Base-by-base conservation (phyloP, 441 rosid species). In the Populus tomentosa region DNA sequence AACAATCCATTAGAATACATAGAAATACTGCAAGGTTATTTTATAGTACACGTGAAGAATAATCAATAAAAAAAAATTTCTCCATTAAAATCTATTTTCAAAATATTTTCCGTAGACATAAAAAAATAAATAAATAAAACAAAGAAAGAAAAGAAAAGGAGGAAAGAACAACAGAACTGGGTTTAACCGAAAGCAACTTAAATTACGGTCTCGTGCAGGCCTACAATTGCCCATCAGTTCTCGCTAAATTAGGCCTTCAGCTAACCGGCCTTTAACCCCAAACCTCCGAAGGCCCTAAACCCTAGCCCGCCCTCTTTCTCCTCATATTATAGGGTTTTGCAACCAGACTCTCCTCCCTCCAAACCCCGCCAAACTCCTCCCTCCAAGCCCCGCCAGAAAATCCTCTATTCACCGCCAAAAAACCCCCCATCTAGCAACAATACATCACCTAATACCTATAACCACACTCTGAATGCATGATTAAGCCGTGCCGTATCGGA, bases 381-480 rank as follows among this genome's bases (percentile, higher is more conserved):
- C 32, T 32, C n/a, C 50, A 42, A 14, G 14, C 8, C 50, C 53
- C 73, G 59, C 32, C 16, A 30, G 67, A 50, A 63, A 67, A 30
- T n/a, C 53, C 33, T 21, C n/a, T 10, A 16, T 26, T 50, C 59
- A 50, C 20, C 8, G 6, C 38, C 40, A 18, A 32, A 11, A 40
- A 36, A 8, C 4, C 5, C 68, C 28, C 24, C 11, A 20, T 11
- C 24, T 5, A 30, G 1, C 75, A n/a, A 24, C 5, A 46, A 5
- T 0, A 10, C 4, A 6, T 65, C 20, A 8, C 18, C 5, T 10
- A 40, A 36, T 6, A 21, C 75, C 1, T 32, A 30, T 40, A 77
- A 65, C 21, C 14, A 5, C 63, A 36, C 28, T 38, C 42, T 11
- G 80, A 40, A 76, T 71, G 75, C 72, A 88, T 89, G 93, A 85